These are phyloP conservation scores for Pseudodiploospora longispora DNA, from an alignment of 2,329 filamentous ascomycete species.

Conservation along the genomic window DNA sequence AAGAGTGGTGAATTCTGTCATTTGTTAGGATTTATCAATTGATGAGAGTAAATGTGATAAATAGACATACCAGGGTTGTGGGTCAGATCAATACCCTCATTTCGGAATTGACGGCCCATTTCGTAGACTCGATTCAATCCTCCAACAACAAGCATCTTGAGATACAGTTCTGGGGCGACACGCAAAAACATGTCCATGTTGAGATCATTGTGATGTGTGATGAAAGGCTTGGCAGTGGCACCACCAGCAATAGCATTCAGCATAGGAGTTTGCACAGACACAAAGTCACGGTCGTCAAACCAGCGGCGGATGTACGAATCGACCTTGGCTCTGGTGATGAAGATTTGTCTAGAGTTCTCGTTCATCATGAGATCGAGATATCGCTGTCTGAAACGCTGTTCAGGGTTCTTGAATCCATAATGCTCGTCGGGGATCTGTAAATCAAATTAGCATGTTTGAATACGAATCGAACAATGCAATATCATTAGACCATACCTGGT, in stretches of 20 bases:
- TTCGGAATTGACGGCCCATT: constrained; percentile 90
- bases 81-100: constrained; percentile 65
- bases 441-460: constrained; percentile 38
- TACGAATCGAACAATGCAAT: too few relatives aligned
- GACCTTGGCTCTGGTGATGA: constrained; percentile 80
- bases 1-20: constrained; percentile 83
- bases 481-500: constrained; percentile 36
- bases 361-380: constrained; percentile 98
- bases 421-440: constrained; percentile 62
- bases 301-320: constrained; percentile 81
- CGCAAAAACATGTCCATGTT: constrained; percentile 94
- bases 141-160: constrained; percentile 94
- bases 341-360: constrained; percentile 71
- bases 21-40: constrained; percentile 3
- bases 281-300: constrained; percentile 81
- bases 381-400: constrained; percentile 85
- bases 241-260: constrained; percentile 94
- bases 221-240: constrained; percentile 87
- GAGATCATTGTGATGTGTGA: constrained; percentile 92
- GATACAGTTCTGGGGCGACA: constrained; percentile 88
- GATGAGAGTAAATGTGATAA: neutral
- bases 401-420: constrained; percentile 92
- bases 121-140: constrained; percentile 94
- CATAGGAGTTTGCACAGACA: constrained; percentile 95
- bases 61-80: constrained; percentile 60